These are phyloP conservation scores for Dendrocalamus sinicus DNA, from an alignment of 176 grass and related monocot genomes.

Conservation along the genomic window DNA sequence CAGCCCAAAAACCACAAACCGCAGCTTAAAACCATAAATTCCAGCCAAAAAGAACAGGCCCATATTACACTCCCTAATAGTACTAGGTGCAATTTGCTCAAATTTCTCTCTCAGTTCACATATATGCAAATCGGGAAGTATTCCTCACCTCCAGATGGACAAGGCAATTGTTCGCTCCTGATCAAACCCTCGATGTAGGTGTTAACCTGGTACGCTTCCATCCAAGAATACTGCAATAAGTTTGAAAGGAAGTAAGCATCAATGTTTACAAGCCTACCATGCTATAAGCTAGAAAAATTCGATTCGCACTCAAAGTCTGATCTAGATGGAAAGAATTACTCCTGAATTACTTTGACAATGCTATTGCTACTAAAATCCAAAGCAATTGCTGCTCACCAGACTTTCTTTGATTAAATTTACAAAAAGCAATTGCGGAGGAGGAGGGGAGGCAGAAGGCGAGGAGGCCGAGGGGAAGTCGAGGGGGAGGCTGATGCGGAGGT, in stretches of 20 bases:
- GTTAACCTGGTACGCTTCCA: conserved; percentile 88
- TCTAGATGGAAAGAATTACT: background rate
- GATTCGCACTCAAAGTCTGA: background rate
- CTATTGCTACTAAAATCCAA: conserved; percentile 11
- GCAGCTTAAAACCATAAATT: too few species aligned
- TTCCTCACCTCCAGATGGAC: conserved; percentile 79
- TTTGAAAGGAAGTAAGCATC: conserved; percentile 2
- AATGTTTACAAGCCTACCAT: background rate
- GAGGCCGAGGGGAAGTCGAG: too few species aligned
- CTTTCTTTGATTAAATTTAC: background rate
- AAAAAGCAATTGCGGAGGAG: background rate
- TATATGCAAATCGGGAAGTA: background rate
- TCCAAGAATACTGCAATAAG: conserved; percentile 72
- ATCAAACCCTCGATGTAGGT: conserved; percentile 79
- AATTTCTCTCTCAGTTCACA: conserved; percentile 3
- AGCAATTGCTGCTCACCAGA: background rate
- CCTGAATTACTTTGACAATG: background rate
- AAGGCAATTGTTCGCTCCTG: conserved; percentile 88
- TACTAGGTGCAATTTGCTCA: conserved; percentile 22
- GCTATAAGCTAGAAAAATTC: background rate
- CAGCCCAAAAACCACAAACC: too few species aligned
- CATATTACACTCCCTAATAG: background rate
- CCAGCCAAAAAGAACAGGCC: too few species aligned
- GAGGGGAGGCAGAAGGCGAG: too few species aligned
- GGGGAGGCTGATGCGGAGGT: too few species aligned